Evolutionary conservation across 768 basidiomycete species (phyloP).

Genomic region (Termitomyces eurrhizus): DNA sequence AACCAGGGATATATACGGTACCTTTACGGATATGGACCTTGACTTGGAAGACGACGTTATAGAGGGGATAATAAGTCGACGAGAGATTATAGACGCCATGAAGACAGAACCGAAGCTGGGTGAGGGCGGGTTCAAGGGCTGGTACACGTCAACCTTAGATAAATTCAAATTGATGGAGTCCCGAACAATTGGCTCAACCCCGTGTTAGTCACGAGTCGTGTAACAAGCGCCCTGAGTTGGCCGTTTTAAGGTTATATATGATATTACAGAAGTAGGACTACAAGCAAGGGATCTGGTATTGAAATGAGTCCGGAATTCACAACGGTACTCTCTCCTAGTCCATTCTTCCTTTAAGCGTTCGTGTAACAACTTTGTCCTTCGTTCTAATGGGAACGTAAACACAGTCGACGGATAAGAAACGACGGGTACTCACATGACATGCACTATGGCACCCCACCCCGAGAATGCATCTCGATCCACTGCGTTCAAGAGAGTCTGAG

Average conservation of each 20-base stretch:
- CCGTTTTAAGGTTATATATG: neutral
- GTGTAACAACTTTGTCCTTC: conserved; percentile 73
- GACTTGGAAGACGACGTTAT: conserved; percentile 24
- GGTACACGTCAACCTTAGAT: conserved; percentile 5
- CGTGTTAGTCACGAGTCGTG: neutral
- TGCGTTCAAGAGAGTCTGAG: conserved; percentile 91
- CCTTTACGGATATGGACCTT: conserved; percentile 64
- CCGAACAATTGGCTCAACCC: neutral
- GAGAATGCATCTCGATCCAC: conserved; percentile 96
- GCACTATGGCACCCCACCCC: conserved; percentile 95
- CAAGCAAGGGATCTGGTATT: conserved; percentile 3
- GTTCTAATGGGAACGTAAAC: conserved; percentile 39
- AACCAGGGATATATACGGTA: conserved; percentile 24
- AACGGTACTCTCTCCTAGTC: conserved; percentile 47
- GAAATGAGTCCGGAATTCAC: neutral
- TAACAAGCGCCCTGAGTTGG: neutral
- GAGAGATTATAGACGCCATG: conserved; percentile 30
- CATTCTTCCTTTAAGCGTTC: conserved; percentile 89
- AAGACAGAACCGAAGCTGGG: neutral
- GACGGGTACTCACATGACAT: conserved; percentile 75
- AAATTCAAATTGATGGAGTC: neutral
- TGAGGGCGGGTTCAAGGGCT: conserved; percentile 1
- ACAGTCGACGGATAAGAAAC: conserved; percentile 2
- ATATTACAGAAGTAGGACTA: conserved; percentile 6
- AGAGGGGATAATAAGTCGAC: conserved; percentile 24